Percentiles rank a stretch among this genome's conserved stretches.
phyloP scores from a whole-genome alignment of 176 grass and related monocot species.

The Olyra latifolia region DNA sequence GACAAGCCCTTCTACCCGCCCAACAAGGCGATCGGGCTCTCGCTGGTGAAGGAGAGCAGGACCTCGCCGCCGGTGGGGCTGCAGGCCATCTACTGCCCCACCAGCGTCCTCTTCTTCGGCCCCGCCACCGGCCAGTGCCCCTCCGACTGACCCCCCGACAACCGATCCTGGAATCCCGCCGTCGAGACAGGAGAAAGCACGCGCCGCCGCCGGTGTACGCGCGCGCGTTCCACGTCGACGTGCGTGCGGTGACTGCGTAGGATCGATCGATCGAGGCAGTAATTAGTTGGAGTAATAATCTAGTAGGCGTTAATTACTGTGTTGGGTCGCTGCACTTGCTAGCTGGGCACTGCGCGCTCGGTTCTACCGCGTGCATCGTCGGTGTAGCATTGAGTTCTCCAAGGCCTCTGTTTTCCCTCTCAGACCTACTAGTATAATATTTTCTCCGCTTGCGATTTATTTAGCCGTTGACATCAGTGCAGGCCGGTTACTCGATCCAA shows the following conservation, averaged over 20 bases:
- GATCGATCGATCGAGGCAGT: neutral
- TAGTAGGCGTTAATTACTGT: too few species aligned
- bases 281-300: neutral
- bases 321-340: neutral
- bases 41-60: conserved; percentile 34
- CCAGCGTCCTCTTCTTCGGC: conserved; percentile 54
- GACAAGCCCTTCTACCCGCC: conserved; percentile 51
- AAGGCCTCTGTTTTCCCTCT: neutral
- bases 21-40: conserved; percentile 46
- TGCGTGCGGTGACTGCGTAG: neutral
- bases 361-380: neutral
- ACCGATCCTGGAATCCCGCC: too few species aligned
- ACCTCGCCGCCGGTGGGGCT: conserved; percentile 33
- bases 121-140: conserved; percentile 38
- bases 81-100: conserved; percentile 44
- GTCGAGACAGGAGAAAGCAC: too few species aligned
- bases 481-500: neutral
- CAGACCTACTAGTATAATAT: neutral
- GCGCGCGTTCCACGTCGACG: neutral
- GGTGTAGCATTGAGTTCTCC: neutral
- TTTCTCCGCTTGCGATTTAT: neutral
- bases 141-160: neutral
- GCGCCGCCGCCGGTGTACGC: neutral
- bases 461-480: neutral
- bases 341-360: neutral